Conservation (phyloP, 2,329 filamentous ascomycete genomes). For the Verticillium zaregamsianum region DNA sequence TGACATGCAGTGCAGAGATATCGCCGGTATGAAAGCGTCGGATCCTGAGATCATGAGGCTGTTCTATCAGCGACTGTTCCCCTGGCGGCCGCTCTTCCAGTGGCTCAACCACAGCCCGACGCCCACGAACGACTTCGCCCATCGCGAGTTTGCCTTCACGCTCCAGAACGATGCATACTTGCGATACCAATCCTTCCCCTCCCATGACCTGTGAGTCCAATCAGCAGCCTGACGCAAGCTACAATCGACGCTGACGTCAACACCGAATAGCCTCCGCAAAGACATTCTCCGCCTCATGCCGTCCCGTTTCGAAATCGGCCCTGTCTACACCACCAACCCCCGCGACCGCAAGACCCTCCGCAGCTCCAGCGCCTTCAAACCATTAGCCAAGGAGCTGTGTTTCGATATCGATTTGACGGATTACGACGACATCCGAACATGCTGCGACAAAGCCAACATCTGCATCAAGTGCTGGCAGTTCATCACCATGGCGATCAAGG, state of each 20-base stretch:
- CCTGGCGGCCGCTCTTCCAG: constrained; percentile 91
- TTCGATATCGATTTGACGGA: constrained; percentile 99
- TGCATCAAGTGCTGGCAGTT: constrained; percentile 95
- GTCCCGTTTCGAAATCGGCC: constrained; percentile 95
- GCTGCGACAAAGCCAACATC: constrained; percentile 89
- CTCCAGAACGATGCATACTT: constrained; percentile 90
- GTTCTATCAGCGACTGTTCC: constrained; percentile 94
- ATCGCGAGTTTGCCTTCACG: constrained; percentile 95
- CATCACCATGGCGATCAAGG: constrained; percentile 96
- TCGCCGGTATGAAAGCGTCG: constrained; percentile 43
- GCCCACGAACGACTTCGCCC: constrained; percentile 81
- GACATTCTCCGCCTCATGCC: constrained; percentile 86
- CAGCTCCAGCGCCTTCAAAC: constrained; percentile 77
- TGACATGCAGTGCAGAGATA: constrained; percentile 20
- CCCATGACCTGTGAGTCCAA: constrained; percentile 44
- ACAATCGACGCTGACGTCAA: not conserved
- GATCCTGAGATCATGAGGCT: constrained; percentile 85
- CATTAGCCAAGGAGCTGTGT: constrained; percentile 87
- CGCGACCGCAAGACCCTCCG: constrained; percentile 85
- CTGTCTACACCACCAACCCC: constrained; percentile 92
- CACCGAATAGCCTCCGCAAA: constrained; percentile 66
- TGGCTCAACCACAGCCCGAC: constrained; percentile 94
- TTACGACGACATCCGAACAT: constrained; percentile 95
- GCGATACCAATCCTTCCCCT: constrained; percentile 73
- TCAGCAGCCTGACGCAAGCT: not conserved